These are phyloP conservation scores for Spathaspora jeffriesii DNA, from an alignment of 1,139 yeast species.

Conservation along the genomic window DNA sequence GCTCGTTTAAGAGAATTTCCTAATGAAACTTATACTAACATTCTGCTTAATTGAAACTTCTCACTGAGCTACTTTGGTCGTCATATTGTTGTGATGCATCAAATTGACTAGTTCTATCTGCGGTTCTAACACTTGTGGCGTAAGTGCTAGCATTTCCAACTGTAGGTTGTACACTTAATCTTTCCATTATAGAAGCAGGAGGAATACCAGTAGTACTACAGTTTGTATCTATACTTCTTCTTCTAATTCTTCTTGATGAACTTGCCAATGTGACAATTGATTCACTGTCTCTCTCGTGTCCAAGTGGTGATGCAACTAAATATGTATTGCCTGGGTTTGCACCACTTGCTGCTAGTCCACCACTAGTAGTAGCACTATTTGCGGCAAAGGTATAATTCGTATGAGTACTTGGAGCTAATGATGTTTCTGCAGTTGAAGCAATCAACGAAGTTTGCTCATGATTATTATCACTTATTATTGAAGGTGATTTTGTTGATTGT, in stretches of 20 bases:
- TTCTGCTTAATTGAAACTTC: constrained; percentile 8
- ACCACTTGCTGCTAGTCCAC: constrained; percentile 4
- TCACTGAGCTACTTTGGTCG: constrained; percentile 13
- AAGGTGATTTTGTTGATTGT: constrained; percentile 48
- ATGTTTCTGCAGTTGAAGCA: constrained; percentile 56
- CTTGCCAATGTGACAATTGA: constrained; percentile 57
- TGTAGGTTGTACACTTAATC: constrained; percentile 38
- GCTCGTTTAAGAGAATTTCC: background rate
- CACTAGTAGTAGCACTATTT: constrained; percentile 10
- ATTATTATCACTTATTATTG: constrained; percentile 42
- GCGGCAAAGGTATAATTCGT: constrained; percentile 9
- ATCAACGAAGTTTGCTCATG: constrained; percentile 37
- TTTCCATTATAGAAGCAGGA: constrained; percentile 62
- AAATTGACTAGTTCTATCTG: constrained; percentile 22
- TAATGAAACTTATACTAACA: background rate
- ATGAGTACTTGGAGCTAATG: constrained; percentile 43
- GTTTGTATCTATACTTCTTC: constrained; percentile 58
- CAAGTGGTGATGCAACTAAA: constrained; percentile 9
- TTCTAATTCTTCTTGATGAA: constrained; percentile 46
- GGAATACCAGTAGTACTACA: constrained; percentile 65
- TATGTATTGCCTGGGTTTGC: constrained; percentile 1
- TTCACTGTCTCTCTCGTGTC: constrained; percentile 47
- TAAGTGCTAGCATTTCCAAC: constrained; percentile 29
- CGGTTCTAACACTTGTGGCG: constrained; percentile 25
- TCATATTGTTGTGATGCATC: constrained; percentile 14